These are phyloP conservation scores for Beauveria sp. DNA, from an alignment of 2,329 filamentous ascomycete genomes.

Conservation along the genomic window DNA sequence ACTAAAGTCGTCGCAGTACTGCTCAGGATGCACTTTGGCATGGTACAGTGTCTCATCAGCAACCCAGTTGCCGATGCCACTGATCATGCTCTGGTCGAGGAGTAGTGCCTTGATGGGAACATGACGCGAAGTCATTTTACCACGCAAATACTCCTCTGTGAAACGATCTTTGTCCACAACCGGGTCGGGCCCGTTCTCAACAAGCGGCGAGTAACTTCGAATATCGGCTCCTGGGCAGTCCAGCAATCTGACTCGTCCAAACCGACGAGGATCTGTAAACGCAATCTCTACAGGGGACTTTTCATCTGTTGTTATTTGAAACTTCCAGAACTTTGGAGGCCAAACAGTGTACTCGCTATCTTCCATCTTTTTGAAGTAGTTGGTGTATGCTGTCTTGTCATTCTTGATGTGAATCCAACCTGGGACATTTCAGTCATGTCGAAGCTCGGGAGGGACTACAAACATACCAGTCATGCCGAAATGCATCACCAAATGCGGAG, in stretches of 20 bases:
- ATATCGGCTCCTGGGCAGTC: slow-evolving; percentile 73
- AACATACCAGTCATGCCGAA: slow-evolving; percentile 61
- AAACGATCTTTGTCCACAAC: slow-evolving; percentile 73
- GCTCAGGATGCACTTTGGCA: slow-evolving; percentile 81
- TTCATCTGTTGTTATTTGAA: slow-evolving; percentile 60
- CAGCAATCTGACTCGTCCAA: slow-evolving; percentile 73
- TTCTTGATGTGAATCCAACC: slow-evolving; percentile 85
- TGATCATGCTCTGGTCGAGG: slow-evolving; percentile 80
- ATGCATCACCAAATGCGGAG: slow-evolving; percentile 85
- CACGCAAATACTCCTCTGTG: slow-evolving; percentile 66
- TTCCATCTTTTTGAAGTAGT: slow-evolving; percentile 69
- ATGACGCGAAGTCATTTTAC: slow-evolving; percentile 64
- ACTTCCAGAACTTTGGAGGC: slow-evolving; percentile 90
- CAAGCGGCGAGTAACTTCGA: slow-evolving; percentile 66
- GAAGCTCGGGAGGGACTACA: neutral
- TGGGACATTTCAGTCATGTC: slow-evolving; percentile 15
- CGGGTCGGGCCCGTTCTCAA: slow-evolving; percentile 90
- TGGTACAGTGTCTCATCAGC: slow-evolving; percentile 91
- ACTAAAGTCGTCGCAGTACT: slow-evolving; percentile 77
- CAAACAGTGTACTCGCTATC: slow-evolving; percentile 55
- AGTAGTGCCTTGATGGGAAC: slow-evolving; percentile 86
- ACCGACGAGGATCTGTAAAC: slow-evolving; percentile 75
- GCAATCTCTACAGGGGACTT: slow-evolving; percentile 53
- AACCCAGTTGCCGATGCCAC: slow-evolving; percentile 96
- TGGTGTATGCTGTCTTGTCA: slow-evolving; percentile 68